Evolutionary conservation across 2,329 filamentous ascomycete species (phyloP), one percentile per base, ranked within the genome.

Genomic region (Aspergillus cejpii): DNA sequence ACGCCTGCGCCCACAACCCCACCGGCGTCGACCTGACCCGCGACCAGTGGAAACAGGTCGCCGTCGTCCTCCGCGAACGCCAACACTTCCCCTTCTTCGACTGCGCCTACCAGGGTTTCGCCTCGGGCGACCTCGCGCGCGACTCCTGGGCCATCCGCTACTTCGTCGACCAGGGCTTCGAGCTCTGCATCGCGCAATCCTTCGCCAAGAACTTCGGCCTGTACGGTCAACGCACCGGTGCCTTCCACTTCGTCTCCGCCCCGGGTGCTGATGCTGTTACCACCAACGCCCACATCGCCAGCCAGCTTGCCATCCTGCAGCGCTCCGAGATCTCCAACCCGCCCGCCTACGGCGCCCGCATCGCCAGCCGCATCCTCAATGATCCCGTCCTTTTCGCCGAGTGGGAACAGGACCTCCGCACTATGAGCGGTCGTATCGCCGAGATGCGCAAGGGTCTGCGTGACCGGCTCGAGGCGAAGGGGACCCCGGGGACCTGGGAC

Each of bases 21-120:
- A 98, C 92, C 1, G 92, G 92, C 47, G 90, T 98, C 52, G 92
- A 98, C 70, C 90, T 90, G 6, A 94, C 90, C 15, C 76, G 85
- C 55, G 87, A 91, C 43, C 92, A 98, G 73, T 98, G 92, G 92
- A 87, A 85, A 68, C 79, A 94, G 71, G 81, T 98, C 50, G 89
- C 91, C 41, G 68, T 76, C 34, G 69, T 95, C 36, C 82, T 97
- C 68, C 79, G 79, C 59, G 69, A 80, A 60, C 88, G 85, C 71
- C 80, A 80, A 52, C 91, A 94, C 69, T 95, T 98, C 74, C 91
- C 92, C 60, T 97, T 98, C 80, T 97, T 98, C 72, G 92, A 98
- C 75, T 87, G 81, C 54, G 92, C 92, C 45, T 98, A 98, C 75
- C 92, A 97, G 71, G 91, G 92, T 45, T 98, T 98, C 66, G 92